Evolutionary conservation across 371 early-diverging fungal genomes (phyloP), one percentile per base, ranked within the genome.

Genomic region (Chytridium lagenaria): DNA sequence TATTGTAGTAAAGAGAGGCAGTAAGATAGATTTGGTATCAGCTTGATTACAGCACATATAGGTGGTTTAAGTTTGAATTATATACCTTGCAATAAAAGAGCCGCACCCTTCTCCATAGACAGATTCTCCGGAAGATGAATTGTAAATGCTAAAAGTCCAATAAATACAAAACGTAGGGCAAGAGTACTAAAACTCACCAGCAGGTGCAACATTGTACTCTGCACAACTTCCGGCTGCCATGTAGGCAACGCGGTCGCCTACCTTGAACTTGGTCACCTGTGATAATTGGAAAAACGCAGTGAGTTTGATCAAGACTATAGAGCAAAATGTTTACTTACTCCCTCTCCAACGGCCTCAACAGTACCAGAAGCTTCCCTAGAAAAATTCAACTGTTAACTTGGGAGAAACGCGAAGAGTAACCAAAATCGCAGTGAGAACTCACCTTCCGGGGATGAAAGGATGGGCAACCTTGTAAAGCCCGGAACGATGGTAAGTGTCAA

Each of bases 401-500:
- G 12, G n/a, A 19, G 0, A 55, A 55, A 19, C 15, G n/a, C n/a
- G n/a, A n/a, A n/a, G n/a, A n/a, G n/a, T 44, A 36, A 28, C 16
- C 1, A 33, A 7, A 10, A 59, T n/a, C n/a, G 50, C 10, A 26
- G 38, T 15, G 3, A 51, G 37, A 23, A 55, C 71, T 36, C 33
- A 78, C 81, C 90, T 85, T 15, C 97, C 97, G 19, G 91, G 81
- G 34, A 88, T 85, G 67, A 85, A 87, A 2, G 95, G 96, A 0
- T 92, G 73, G 1, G 85, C 70, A 5, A 90, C 78, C 28, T 86
- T 87, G 75, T 96, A 96, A 15, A 94, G 84, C 33, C 98, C 98
- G 15, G 87, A 81, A 68, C 98, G 91, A 71, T 92, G 95, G 79
- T 96, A 96, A 0, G 93, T 97, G 78, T 98, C 98, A 69, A 98